These are phyloP conservation scores for Myriangium duriaei DNA, from an alignment of 2,329 filamentous ascomycete genomes.

Conservation along the genomic window DNA sequence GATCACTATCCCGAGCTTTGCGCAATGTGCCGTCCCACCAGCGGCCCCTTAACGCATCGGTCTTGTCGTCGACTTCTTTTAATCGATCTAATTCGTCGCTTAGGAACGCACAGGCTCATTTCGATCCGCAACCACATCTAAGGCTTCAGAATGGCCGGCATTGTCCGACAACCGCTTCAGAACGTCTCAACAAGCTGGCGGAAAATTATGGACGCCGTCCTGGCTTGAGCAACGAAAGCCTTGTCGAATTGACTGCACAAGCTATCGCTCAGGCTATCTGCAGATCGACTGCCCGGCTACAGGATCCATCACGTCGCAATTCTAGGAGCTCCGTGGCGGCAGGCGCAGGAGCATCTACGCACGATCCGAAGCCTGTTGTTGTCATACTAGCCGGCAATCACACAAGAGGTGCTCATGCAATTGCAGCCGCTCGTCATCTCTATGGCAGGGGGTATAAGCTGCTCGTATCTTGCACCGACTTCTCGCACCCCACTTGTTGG, in stretches of 20 bases:
- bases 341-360: conserved; percentile 26
- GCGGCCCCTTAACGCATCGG: conserved; percentile 6
- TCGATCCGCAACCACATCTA: conserved; percentile 1
- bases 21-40: conserved; percentile 5
- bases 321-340: conserved; percentile 44
- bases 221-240: conserved; percentile 75
- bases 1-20: conserved; percentile 6
- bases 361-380: conserved; percentile 42
- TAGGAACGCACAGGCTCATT: conserved; percentile 2
- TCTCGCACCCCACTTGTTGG: conserved; percentile 70
- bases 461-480: conserved; percentile 70
- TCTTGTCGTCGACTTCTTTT: conserved; percentile 21
- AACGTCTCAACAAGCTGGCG: conserved; percentile 80
- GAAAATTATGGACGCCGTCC: conserved; percentile 81
- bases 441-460: conserved; percentile 72
- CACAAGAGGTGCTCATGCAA: conserved; percentile 69
- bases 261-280: conserved; percentile 78
- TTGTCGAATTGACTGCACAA: conserved; percentile 81
- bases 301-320: conserved; percentile 17
- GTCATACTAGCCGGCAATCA: conserved; percentile 93
- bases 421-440: conserved; percentile 77
- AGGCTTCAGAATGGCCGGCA: conserved; percentile 31
- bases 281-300: conserved; percentile 15
- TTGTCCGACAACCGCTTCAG: conserved; percentile 44
- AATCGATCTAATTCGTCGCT: conserved; percentile 14